Conservation (phyloP, 257 asterid genomes). For the Nicotiana benthamiana region DNA sequence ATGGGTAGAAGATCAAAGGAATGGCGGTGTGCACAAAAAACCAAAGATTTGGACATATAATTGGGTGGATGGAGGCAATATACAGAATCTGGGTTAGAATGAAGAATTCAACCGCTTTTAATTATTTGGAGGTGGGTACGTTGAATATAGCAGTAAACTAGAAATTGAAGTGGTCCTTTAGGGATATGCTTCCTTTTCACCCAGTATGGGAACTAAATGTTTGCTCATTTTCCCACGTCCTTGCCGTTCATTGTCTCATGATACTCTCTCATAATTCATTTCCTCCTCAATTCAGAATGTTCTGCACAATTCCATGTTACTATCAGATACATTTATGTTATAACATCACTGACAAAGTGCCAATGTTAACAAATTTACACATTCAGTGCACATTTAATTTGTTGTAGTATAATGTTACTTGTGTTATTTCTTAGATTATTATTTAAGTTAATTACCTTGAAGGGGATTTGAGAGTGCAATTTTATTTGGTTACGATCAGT, state of each 20-base stretch:
- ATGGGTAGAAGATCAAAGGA: conserved; percentile 1
- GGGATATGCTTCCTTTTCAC: not conserved
- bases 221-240: not conserved
- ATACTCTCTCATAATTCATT: not conserved
- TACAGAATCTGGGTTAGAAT: not conserved
- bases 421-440: too few relatives aligned
- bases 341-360: not conserved
- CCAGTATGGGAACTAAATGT: conserved; percentile 2
- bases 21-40: not conserved
- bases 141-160: not conserved
- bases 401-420: not conserved
- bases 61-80: not conserved
- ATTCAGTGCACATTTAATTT: not conserved
- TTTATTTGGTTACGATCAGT: too few relatives aligned
- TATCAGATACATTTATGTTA: not conserved
- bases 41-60: not conserved
- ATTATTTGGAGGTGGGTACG: not conserved
- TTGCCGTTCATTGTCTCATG: not conserved
- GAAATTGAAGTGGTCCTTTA: not conserved
- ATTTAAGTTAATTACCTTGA: too few relatives aligned
- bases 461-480: too few relatives aligned
- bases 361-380: not conserved
- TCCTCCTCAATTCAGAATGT: not conserved
- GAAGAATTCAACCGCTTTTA: not conserved
- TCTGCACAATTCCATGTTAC: not conserved